Conservation (phyloP, 108 stramenopile genomes). For the Skeletonema menzelii region DNA sequence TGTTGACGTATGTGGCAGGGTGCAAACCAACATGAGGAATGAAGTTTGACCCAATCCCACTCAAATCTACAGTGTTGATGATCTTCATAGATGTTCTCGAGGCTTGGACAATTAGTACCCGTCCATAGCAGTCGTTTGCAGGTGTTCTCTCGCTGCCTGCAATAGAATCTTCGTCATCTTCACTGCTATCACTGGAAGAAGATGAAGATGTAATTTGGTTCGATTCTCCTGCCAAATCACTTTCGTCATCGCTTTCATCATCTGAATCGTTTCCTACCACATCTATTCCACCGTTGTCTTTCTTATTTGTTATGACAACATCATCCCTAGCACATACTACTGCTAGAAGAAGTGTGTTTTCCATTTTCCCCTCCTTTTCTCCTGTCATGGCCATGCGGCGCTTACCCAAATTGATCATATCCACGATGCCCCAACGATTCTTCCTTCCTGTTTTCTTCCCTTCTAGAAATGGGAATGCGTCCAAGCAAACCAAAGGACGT, state of each 20-base stretch:
- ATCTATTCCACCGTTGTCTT: slow-evolving; percentile 8
- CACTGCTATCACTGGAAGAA: slow-evolving; percentile 13
- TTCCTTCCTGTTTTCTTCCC: slow-evolving; percentile 5
- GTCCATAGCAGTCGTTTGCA: slow-evolving; percentile 42
- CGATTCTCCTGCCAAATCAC: slow-evolving; percentile 23
- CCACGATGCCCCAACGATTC: slow-evolving; percentile 57
- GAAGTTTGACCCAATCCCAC: slow-evolving; percentile 46
- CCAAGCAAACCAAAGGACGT: slow-evolving; percentile 43
- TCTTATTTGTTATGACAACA: background rate
- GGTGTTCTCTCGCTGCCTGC: slow-evolving; percentile 16
- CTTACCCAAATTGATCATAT: slow-evolving; percentile 71
- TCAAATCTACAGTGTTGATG: slow-evolving; percentile 63
- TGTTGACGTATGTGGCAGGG: slow-evolving; percentile 88
- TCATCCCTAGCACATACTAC: slow-evolving; percentile 54
- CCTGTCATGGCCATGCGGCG: slow-evolving; percentile 50
- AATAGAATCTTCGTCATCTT: background rate
- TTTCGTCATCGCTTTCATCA: slow-evolving; percentile 39
- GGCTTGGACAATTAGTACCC: slow-evolving; percentile 67
- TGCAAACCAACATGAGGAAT: slow-evolving; percentile 66
- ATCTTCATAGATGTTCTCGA: slow-evolving; percentile 54
- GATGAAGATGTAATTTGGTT: slow-evolving; percentile 1
- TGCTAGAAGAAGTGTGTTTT: slow-evolving; percentile 72
- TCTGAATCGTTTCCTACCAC: slow-evolving; percentile 40
- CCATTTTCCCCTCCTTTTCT: slow-evolving; percentile 60
- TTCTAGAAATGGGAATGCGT: slow-evolving; percentile 43